phyloP scores from a whole-genome alignment of 1,284 basidiomycete genomes.

The Ustilago cynodontis region DNA sequence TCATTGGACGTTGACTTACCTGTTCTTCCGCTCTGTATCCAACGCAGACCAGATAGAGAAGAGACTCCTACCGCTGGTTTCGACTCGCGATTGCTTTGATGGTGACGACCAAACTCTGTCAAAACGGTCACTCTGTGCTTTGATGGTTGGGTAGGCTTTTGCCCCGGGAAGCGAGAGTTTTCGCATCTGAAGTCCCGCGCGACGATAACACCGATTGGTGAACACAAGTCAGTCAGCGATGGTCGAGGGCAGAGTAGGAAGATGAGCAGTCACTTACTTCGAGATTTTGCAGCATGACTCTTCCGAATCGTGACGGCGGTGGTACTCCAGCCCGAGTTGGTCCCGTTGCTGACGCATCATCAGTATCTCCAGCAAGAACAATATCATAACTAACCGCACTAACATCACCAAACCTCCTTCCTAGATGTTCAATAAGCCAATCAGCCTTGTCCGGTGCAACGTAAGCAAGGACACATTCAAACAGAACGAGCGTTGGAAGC shows the following conservation, averaged over 20 bases:
- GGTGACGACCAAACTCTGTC: slow-evolving; percentile 16
- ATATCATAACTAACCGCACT: slow-evolving; percentile 66
- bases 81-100: background rate
- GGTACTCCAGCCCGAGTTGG: background rate
- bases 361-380: slow-evolving; percentile 56
- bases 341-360: background rate
- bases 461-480: slow-evolving; percentile 69
- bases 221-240: background rate
- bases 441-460: slow-evolving; percentile 47
- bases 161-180: slow-evolving; percentile 62
- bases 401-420: slow-evolving; percentile 18
- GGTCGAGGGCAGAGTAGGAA: background rate
- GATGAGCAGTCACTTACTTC: slow-evolving; percentile 33
- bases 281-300: slow-evolving; percentile 68
- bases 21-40: slow-evolving; percentile 29
- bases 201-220: no score
- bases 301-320: slow-evolving; percentile 54
- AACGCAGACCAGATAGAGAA: slow-evolving; percentile 51
- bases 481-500: slow-evolving; percentile 62
- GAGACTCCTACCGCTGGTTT: slow-evolving; percentile 29
- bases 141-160: slow-evolving; percentile 52
- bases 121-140: slow-evolving; percentile 52
- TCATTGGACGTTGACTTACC: slow-evolving; percentile 18
- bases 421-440: slow-evolving; percentile 42
- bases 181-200: slow-evolving; percentile 47